Conservation (phyloP, 2,329 filamentous ascomycete genomes). For the Xylariaceae sp. region DNA sequence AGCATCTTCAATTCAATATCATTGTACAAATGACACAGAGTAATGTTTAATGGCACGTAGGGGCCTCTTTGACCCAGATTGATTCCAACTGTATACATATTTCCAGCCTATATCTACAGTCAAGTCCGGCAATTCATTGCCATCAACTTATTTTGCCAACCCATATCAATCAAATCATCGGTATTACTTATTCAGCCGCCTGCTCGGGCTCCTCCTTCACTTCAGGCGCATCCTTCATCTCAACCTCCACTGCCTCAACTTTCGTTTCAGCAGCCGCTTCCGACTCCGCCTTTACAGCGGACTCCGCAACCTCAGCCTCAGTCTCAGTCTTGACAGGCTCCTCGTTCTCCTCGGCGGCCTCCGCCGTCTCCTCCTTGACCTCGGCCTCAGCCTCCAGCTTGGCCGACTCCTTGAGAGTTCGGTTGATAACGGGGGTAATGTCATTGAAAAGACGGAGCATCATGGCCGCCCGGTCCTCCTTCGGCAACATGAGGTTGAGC, state of each 20-base stretch:
- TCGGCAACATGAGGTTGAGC: slow-evolving; percentile 95
- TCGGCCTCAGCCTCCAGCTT: slow-evolving; percentile 34
- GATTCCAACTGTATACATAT: no score
- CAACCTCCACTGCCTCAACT: neutral
- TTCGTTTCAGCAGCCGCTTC: slow-evolving; percentile 1
- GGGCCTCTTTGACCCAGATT: no score
- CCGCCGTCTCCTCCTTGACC: neutral
- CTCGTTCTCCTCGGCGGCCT: neutral
- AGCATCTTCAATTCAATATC: no score
- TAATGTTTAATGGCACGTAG: no score
- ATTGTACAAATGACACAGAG: no score
- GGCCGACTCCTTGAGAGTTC: slow-evolving; percentile 48
- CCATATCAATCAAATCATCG: no score
- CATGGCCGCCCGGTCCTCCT: slow-evolving; percentile 93
- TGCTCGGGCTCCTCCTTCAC: neutral
- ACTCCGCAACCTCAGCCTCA: neutral
- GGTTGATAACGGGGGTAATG: slow-evolving; percentile 74
- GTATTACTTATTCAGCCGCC: neutral
- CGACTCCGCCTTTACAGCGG: neutral
- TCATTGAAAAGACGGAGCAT: slow-evolving; percentile 88
- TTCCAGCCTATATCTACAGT: no score
- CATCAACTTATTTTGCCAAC: no score
- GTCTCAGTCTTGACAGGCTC: neutral
- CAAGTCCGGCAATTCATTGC: no score
- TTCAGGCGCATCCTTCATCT: neutral